A percentile compares a stretch with the other conserved stretches of the same genome.
These are phyloP conservation scores for Pisolithus thermaeus DNA, from an alignment of 1,284 basidiomycete species.

Conservation along the genomic window DNA sequence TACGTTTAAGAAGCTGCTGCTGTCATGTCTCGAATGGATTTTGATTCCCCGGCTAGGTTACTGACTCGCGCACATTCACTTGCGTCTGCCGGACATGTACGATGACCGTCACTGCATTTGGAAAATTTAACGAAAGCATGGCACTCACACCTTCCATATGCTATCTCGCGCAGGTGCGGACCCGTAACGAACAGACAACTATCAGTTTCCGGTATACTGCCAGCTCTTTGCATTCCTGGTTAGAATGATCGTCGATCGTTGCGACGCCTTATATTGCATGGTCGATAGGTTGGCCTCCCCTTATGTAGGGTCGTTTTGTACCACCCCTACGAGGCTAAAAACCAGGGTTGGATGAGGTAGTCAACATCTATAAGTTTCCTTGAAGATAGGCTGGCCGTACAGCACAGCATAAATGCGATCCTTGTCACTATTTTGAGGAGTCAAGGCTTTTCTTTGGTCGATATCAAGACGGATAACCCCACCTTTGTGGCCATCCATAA, in stretches of 20 bases:
- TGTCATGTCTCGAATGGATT: background rate
- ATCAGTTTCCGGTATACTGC: background rate
- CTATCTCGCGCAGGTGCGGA: conserved; percentile 3
- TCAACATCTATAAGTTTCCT: background rate
- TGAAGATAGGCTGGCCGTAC: background rate
- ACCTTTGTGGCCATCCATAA: background rate
- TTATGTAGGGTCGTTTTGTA: background rate
- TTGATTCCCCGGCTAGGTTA: background rate
- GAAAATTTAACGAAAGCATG: background rate
- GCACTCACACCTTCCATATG: conserved; percentile 3
- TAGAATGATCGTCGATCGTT: background rate
- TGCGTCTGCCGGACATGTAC: conserved; percentile 2
- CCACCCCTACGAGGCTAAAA: background rate
- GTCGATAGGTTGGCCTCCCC: background rate
- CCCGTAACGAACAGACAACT: background rate
- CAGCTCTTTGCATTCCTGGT: too few species aligned
- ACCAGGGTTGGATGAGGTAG: conserved; percentile 5
- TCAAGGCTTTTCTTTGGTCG: too few species aligned
- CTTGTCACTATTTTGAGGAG: conserved; percentile 2
- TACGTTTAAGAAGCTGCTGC: background rate
- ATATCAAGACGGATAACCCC: background rate
- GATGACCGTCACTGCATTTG: conserved; percentile 1
- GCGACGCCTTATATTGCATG: background rate
- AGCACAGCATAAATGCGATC: background rate
- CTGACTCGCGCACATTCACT: background rate